A percentile compares a stretch with the other conserved stretches of the same genome.
Conservation (phyloP, 208 protist genomes). For the Borovskyia barvae region DNA sequence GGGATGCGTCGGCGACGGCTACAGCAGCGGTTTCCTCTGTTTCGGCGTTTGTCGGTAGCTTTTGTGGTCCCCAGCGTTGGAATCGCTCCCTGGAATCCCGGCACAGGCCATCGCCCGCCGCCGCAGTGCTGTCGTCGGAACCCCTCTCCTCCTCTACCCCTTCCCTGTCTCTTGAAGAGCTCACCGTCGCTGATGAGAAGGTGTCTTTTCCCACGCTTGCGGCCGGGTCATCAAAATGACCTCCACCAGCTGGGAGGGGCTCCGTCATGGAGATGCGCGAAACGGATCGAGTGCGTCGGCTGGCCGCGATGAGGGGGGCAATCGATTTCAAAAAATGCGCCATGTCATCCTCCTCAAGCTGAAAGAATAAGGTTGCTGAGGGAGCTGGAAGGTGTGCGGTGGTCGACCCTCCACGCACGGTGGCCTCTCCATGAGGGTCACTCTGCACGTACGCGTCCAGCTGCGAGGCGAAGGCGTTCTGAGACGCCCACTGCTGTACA, state of each 20-base stretch:
- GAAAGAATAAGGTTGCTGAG: constrained; percentile 33
- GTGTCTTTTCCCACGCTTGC: constrained; percentile 3
- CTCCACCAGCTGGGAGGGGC: constrained; percentile 45
- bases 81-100: no score
- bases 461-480: constrained; percentile 62
- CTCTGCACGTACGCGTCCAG: constrained; percentile 31
- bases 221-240: constrained; percentile 19
- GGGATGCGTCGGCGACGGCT: no score
- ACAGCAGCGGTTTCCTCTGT: no score
- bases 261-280: constrained; percentile 75
- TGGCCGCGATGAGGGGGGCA: constrained; percentile 58
- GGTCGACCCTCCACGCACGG: no score
- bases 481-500: constrained; percentile 56
- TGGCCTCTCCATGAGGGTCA: no score
- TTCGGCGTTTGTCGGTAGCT: no score
- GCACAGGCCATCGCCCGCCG: no score
- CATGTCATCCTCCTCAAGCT: constrained; percentile 53
- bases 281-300: constrained; percentile 47
- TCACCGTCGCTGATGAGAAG: not conserved
- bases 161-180: not conserved
- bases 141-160: not conserved
- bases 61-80: no score
- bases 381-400: no score
- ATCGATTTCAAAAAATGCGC: constrained; percentile 49
- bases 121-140: no score